Evolutionary conservation across 352 stramenopile species (phyloP).

Genomic region (Phytopythium ostracodes): DNA sequence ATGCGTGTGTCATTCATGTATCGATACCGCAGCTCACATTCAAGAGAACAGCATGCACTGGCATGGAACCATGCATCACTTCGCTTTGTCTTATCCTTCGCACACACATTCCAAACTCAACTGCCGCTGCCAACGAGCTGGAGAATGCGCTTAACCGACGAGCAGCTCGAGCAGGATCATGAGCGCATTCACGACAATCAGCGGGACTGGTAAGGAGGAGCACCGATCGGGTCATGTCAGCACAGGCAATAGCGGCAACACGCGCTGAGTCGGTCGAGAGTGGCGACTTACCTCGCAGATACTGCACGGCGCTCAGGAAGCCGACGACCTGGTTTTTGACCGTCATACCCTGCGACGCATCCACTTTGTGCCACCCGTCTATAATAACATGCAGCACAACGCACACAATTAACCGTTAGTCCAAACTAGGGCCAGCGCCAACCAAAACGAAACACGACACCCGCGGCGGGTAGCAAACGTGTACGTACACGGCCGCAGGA

Average conservation of each 20-base stretch:
- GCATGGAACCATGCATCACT: neutral
- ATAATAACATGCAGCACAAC: neutral
- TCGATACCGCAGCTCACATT: too few relatives aligned
- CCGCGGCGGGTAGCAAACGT: neutral
- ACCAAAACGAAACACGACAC: neutral
- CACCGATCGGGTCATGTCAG: neutral
- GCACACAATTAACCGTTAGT: too few relatives aligned
- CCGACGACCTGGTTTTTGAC: slow-evolving; percentile 88
- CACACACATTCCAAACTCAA: too few relatives aligned
- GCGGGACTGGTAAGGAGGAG: slow-evolving; percentile 37
- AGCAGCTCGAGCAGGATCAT: slow-evolving; percentile 82
- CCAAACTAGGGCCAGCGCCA: neutral
- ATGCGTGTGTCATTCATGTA: too few relatives aligned
- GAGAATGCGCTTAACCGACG: slow-evolving; percentile 37
- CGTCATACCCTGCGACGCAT: slow-evolving; percentile 74
- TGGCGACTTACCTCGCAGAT: slow-evolving; percentile 59
- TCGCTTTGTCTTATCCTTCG: neutral
- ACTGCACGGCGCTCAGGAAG: slow-evolving; percentile 83
- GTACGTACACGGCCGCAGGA: slow-evolving; percentile 73
- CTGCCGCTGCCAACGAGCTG: neutral
- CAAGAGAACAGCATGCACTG: too few relatives aligned
- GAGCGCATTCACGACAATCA: slow-evolving; percentile 77
- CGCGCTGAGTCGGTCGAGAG: neutral
- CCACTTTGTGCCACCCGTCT: slow-evolving; percentile 85
- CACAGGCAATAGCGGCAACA: neutral